These are phyloP conservation scores for Thalassiosira livingstoniorum DNA, from an alignment of 352 stramenopile genomes.

Conservation along the genomic window DNA sequence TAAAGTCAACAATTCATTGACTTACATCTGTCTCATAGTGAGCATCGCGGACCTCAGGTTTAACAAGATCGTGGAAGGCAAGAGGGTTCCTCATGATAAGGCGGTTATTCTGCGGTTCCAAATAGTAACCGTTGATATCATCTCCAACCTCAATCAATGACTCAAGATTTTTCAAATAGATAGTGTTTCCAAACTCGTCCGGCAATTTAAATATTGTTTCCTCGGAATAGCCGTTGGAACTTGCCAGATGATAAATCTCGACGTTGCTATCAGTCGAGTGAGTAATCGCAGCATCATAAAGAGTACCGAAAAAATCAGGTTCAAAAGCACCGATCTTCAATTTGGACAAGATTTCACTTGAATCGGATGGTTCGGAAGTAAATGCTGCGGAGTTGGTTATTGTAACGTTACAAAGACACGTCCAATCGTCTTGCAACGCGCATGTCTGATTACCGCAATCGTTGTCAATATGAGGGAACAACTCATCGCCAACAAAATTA, in stretches of 20 bases:
- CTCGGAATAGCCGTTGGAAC: constrained; percentile 20
- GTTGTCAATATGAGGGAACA: constrained; percentile 57
- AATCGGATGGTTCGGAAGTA: constrained; percentile 7
- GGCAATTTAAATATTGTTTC: constrained; percentile 55
- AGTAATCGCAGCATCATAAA: constrained; percentile 24
- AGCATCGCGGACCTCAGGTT: constrained; percentile 47
- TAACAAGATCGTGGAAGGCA: constrained; percentile 58
- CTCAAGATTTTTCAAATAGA: constrained; percentile 60
- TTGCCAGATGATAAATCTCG: constrained; percentile 33
- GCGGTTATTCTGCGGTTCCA: constrained; percentile 11
- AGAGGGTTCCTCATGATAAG: constrained; percentile 61
- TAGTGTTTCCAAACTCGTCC: constrained; percentile 45
- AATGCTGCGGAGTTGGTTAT: constrained; percentile 41
- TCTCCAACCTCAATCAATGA: constrained; percentile 59
- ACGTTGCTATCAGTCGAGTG: constrained; percentile 14
- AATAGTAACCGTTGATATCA: constrained; percentile 37
- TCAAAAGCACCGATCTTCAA: constrained; percentile 52
- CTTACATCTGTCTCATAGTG: constrained; percentile 66
- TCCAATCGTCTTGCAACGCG: constrained; percentile 42
- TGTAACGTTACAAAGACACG: constrained; percentile 53
- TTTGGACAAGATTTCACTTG: constrained; percentile 12
- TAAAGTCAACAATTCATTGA: neutral
- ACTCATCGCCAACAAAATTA: constrained; percentile 33
- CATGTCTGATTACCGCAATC: constrained; percentile 45
- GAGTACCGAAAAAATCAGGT: constrained; percentile 19